Base-by-base conservation (phyloP, 2,329 filamentous ascomycete species). In the Aureobasidium sp. region DNA sequence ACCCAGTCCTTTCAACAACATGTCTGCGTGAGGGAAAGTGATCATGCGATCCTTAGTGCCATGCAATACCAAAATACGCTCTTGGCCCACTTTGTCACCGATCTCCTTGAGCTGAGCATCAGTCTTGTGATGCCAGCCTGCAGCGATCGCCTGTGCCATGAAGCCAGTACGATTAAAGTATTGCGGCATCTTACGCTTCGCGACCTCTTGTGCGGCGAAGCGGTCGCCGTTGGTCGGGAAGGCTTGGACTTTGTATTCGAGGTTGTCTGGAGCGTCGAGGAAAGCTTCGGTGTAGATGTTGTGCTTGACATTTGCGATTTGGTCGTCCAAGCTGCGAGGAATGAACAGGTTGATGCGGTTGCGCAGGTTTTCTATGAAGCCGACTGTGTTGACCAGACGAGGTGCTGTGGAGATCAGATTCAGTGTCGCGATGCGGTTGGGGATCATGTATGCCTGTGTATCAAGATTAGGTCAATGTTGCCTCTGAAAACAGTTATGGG, bases 171-270 rank as follows among this genome's bases (percentile, higher is more conserved):
- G 80, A 3, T 82, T 83, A 71, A 91, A 93, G 6, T 78, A 77
- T 0, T 78, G 76, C 1, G 79, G 75, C 62, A 88, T 80, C 16
- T 79, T 75, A 21, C 88, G 81, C 77, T 96, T 96, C 69, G 78
- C 79, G 65, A 95, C 74, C 74, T 96, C 90, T 66, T 87, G 85
- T 0, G 91, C 91, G 30, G 88, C 86, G 69, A 91, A 93, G 5
- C 91, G 86, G 75, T 94, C 88, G 62, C 85, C 91, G 70, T 93
- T 94, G 57, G 80, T 90, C 5, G 81, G 81, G 72, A 94, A 96
- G 9, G 73, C 74, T 41, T 78, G 67, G 61, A 75, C 70, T 2
- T 74, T 70, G 49, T 67, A 71, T 54, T 78, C 75, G 21, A 71
- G 70, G 29, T 71, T 79, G 73, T 93, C 89, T 0, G 86, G 83